Evolutionary conservation across 371 early-diverging fungal genomes (phyloP), one percentile per base, ranked within the genome.

Genomic region (Phascolomyces articulosus): DNA sequence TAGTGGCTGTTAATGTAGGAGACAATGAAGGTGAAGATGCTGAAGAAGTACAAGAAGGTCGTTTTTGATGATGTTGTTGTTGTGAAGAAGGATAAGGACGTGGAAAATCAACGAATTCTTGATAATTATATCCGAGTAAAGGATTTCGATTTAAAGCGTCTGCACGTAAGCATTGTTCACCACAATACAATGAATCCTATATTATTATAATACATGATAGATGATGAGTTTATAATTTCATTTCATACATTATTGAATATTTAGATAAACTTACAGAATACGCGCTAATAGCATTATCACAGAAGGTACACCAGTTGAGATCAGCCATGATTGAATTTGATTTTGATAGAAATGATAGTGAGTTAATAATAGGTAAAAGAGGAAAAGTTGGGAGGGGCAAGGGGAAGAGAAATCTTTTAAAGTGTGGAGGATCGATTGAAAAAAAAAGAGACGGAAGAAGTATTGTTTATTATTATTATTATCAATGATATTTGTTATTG

Each of bases 101-200:
- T 31, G 75, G 75, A 40, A 75, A 75, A 48, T 75, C 69, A 23
- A 71, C 68, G 27, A 75, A 63, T 63, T 71, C 75, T 24, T 69
- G 60, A 54, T 69, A 75, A 58, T 66, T 65, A 64, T 75, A 75
- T 16, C 75, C 75, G 18, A 75, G 65, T 18, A 75, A 44, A 24
- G 75, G 75, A 40, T 75, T 71, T 49, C 71, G 69, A 28, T 54
- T 64, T 41, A 74, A 56, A 11, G 75, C 71, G 24, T 75, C 75
- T 20, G 62, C 58, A 18, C 69, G 66, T 15, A 75, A 55, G 40
- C 75, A 75, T 28, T 69, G 67, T 58, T 75, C 75, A 41, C 66
- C 63, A 63, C 75, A 75, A 55, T 75, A 75, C 11, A 75, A 65
- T 20, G 75, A 71, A 54, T 75, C 71, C 75, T 74, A 63, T 23